These are phyloP conservation scores for Raffaelea deltoideospora DNA, from an alignment of 2,329 filamentous ascomycete species.

Conservation along the genomic window DNA sequence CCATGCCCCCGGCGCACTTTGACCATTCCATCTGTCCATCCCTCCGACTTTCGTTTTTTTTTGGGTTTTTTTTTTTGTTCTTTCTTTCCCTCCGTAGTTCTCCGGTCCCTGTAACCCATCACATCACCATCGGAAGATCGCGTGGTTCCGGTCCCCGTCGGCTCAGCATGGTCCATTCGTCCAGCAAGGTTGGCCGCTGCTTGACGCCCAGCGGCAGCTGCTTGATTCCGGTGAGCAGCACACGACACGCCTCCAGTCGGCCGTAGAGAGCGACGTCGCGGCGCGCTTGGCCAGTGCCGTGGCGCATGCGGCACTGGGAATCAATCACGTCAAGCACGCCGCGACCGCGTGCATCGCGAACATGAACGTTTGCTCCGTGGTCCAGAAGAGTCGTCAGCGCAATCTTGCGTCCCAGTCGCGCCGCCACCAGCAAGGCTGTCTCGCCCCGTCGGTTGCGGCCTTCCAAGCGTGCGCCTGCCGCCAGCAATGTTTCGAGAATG, in stretches of 20 bases:
- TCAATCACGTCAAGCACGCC: constrained; percentile 18
- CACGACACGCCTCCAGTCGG: constrained; percentile 17
- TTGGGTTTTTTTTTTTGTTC: neutral
- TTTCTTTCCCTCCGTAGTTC: neutral
- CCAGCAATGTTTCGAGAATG: constrained; percentile 28
- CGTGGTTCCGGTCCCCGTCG: constrained; percentile 9
- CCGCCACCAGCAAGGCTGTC: constrained; percentile 38
- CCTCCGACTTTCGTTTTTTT: neutral
- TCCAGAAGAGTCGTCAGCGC: constrained; percentile 28
- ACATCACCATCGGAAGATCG: constrained; percentile 7
- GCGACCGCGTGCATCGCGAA: constrained; percentile 15
- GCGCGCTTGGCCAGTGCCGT: constrained; percentile 9
- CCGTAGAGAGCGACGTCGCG: constrained; percentile 16
- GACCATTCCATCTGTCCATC: no score
- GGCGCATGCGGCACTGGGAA: constrained; percentile 10
- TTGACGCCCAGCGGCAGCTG: constrained; percentile 15
- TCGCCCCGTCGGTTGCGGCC: constrained; percentile 38
- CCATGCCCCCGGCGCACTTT: no score
- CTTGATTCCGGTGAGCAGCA: constrained; percentile 15
- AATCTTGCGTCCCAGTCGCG: constrained; percentile 35
- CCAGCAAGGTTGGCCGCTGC: constrained; percentile 7
- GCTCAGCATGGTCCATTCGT: constrained; percentile 9
- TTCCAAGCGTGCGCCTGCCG: constrained; percentile 27
- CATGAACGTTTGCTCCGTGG: constrained; percentile 19
- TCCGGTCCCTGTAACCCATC: neutral